Base-by-base conservation (phyloP, 2,329 filamentous ascomycete genomes). In the Ophiostoma fasciatum region DNA sequence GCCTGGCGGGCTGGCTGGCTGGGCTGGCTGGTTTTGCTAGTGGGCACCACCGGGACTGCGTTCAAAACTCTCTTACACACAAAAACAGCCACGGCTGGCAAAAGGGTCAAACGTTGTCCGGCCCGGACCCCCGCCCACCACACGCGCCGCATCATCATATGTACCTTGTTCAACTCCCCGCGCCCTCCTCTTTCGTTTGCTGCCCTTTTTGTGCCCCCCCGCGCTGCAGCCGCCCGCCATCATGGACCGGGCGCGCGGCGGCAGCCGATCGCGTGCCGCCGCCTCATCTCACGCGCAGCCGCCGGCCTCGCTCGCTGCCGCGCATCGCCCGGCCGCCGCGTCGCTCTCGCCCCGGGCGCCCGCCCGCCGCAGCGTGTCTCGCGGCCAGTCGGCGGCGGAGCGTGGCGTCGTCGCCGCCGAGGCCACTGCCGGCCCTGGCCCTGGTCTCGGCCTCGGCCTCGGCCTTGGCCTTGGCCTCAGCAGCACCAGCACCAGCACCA, bases 241-340 rank as follows among this genome's bases (percentile, higher is more conserved):
- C n/a, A n/a, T 46, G 44, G 45, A 46, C 26, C 40, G 45, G 17
- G 32, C 31, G 28, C 39, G 46, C 35, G 42, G 40, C 30, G 39
- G 35, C 38, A 42, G 46, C 33, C 46, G 46, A 26, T 41, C 43
- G 25, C 42, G 45, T 38, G 40, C 37, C 41, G 11, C 26, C 28
- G 9, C 18, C 34, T 20, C 34, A 6, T 14, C 20, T 21, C 19
- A n/a, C 30, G 17, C 20, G 9, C 30, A 14, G 13, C 20, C 13
- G 12, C 28, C 11, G 3, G 22, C 36, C 35, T 35, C 23, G 4
- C 22, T 11, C 41, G 42, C 18, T 40, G 37, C 39, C 37, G 41
- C 21, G 33, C 38, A n/a, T 42, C 36, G 12, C 37, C 31, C 28
- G 34, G 30, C 34, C 34, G n/a, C n/a, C n/a, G n/a, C n/a, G n/a